These are phyloP conservation scores for Davidsoniella virescens DNA, from an alignment of 2,329 filamentous ascomycete species.

Conservation along the genomic window DNA sequence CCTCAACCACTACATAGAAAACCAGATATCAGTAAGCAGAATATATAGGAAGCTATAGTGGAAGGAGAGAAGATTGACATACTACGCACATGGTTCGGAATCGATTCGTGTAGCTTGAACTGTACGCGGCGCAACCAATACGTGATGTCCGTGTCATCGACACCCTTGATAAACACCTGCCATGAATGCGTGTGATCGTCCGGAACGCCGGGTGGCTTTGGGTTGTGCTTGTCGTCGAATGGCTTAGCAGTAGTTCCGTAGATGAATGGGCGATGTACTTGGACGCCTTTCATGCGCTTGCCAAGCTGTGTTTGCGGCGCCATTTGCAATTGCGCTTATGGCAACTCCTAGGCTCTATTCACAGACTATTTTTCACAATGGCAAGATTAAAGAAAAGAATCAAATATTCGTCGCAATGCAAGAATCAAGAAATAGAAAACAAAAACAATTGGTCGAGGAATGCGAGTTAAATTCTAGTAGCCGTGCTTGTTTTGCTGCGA, in stretches of 20 bases:
- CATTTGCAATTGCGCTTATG: conserved; percentile 25
- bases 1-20: conserved; percentile 44
- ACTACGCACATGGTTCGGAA: conserved; percentile 76
- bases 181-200: conserved; percentile 93
- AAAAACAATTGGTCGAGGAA: background rate
- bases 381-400: background rate
- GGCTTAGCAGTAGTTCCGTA: conserved; percentile 67
- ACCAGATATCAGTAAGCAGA: background rate
- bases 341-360: background rate
- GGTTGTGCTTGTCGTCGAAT: conserved; percentile 62
- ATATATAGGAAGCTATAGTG: background rate
- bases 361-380: too few species aligned
- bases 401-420: background rate
- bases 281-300: conserved; percentile 48
- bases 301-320: conserved; percentile 40
- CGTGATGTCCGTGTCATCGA: conserved; percentile 79
- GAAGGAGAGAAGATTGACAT: background rate
- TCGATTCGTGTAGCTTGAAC: conserved; percentile 96
- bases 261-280: conserved; percentile 50
- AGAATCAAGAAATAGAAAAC: background rate
- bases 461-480: background rate
- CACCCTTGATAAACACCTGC: conserved; percentile 82
- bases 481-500: too few species aligned
- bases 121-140: conserved; percentile 96
- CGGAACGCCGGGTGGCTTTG: conserved; percentile 59